Conservation (phyloP, 2,329 filamentous ascomycete species). For the Aspergillus sp. region DNA sequence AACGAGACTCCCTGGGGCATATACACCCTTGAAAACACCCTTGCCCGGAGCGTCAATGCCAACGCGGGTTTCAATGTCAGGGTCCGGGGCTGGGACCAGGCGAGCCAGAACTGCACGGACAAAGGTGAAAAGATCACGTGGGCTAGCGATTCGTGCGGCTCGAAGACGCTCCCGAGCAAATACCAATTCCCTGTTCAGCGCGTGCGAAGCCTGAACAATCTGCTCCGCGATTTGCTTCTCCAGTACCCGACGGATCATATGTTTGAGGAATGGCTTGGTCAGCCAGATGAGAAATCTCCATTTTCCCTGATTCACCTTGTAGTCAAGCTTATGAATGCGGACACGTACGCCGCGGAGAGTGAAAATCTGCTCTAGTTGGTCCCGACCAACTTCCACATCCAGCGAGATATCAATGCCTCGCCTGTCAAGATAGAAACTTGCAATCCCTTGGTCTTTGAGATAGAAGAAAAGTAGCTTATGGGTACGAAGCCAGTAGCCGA, state of each 20-base stretch:
- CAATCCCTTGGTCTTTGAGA: constrained; percentile 79
- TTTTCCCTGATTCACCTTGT: constrained; percentile 67
- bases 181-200: constrained; percentile 79
- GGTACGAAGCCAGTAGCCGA: constrained; percentile 85
- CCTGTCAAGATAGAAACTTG: constrained; percentile 80
- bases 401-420: constrained; percentile 83
- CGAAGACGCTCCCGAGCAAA: constrained; percentile 84
- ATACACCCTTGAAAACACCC: constrained; percentile 76
- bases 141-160: constrained; percentile 79
- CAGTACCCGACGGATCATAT: constrained; percentile 74
- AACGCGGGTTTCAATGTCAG: constrained; percentile 72
- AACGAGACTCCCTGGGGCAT: constrained; percentile 84
- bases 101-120: constrained; percentile 77
- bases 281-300: constrained; percentile 79
- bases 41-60: constrained; percentile 64
- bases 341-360: constrained; percentile 74
- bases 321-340: constrained; percentile 82
- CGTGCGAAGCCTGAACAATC: constrained; percentile 68
- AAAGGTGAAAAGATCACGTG: constrained; percentile 78
- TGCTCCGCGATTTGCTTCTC: constrained; percentile 74
- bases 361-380: constrained; percentile 77
- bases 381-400: constrained; percentile 78
- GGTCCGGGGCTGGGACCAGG: constrained; percentile 69
- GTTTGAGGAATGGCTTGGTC: constrained; percentile 78
- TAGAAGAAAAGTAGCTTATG: constrained; percentile 70